phyloP scores from a whole-genome alignment of 768 basidiomycete genomes.

The Ramaria rubella region DNA sequence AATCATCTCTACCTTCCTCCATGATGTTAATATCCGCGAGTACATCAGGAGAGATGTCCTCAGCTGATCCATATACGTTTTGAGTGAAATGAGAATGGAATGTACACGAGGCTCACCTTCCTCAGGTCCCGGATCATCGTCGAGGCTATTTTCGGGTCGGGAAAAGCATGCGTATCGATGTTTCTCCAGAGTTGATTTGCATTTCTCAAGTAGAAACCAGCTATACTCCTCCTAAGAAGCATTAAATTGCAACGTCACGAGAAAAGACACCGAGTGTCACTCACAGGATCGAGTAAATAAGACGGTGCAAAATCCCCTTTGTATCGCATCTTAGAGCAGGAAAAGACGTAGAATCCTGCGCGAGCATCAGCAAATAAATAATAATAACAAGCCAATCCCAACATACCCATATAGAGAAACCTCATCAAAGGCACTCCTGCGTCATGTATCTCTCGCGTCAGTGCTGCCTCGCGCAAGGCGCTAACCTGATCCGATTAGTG shows the following conservation, averaged over 20 bases:
- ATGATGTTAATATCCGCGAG: neutral
- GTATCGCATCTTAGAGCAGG: conserved; percentile 92
- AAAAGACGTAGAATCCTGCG: conserved; percentile 86
- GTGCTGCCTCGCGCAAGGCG: conserved; percentile 71
- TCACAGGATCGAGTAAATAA: conserved; percentile 78
- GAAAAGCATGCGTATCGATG: conserved; percentile 68
- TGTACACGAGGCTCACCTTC: neutral
- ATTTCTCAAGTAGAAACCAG: conserved; percentile 65
- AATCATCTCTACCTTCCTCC: neutral
- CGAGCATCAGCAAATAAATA: neutral
- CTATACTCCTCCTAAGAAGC: conserved; percentile 59
- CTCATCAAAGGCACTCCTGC: conserved; percentile 59
- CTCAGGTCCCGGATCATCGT: conserved; percentile 22
- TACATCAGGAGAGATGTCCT: neutral
- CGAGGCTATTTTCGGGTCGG: conserved; percentile 48
- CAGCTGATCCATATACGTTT: neutral
- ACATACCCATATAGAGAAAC: conserved; percentile 82
- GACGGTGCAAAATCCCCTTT: conserved; percentile 92
- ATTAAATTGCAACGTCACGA: too few species aligned
- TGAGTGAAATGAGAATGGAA: neutral
- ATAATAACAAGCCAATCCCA: neutral
- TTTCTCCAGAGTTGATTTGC: conserved; percentile 54
- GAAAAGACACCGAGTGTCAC: conserved; percentile 17
- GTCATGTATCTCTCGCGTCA: conserved; percentile 67
- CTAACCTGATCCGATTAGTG: conserved; percentile 56